Conservation (phyloP, 129 eudicot species). For the Heracleum sosnowskyi region DNA sequence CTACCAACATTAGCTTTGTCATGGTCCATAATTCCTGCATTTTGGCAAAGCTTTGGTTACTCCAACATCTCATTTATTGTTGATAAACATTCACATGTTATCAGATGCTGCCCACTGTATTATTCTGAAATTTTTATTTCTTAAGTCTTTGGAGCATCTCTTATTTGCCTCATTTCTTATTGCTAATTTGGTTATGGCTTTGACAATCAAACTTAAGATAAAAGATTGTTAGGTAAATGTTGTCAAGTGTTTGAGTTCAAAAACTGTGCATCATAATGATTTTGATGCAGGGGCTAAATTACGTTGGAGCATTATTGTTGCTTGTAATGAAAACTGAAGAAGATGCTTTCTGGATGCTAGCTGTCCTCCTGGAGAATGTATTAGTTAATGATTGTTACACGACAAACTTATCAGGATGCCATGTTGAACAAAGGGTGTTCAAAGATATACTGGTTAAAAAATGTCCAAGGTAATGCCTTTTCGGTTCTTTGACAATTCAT, state of each 20-base stretch:
- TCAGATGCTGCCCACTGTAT: background rate
- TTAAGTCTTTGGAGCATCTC: background rate
- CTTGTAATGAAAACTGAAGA: slow-evolving; percentile 97
- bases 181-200: background rate
- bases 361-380: slow-evolving; percentile 85
- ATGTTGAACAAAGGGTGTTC: slow-evolving; percentile 93
- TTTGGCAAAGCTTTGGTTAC: background rate
- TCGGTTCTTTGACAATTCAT: background rate
- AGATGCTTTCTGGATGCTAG: slow-evolving; percentile 99
- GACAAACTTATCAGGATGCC: slow-evolving; percentile 83
- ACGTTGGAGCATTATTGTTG: slow-evolving; percentile 84
- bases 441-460: slow-evolving; percentile 71
- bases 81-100: background rate
- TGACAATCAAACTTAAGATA: background rate
- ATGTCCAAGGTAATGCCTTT: slow-evolving; percentile 58
- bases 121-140: background rate
- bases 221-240: background rate
- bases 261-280: slow-evolving; percentile 3
- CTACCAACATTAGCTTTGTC: background rate
- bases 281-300: slow-evolving; percentile 77
- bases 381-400: slow-evolving; percentile 83
- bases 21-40: background rate
- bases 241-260: background rate
- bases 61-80: background rate
- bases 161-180: background rate